Evolutionary conservation across 805 yeast genomes (phyloP).

Genomic region (Candida schatavii): DNA sequence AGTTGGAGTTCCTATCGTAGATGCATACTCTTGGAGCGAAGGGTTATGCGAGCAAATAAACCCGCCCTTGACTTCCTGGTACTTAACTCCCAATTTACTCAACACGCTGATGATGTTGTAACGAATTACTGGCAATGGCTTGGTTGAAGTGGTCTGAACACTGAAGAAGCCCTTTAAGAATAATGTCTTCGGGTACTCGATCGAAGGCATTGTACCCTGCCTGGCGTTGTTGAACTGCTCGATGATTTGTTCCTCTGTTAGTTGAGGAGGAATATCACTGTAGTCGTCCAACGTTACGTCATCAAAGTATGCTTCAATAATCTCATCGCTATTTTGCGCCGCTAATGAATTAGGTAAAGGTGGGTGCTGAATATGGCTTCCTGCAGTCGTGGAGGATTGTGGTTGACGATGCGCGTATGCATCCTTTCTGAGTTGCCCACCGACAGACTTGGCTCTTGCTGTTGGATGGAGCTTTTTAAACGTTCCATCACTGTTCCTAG

Average conservation of each 20-base stretch:
- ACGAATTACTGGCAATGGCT: constrained; percentile 84
- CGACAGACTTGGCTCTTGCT: constrained; percentile 84
- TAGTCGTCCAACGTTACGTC: constrained; percentile 46
- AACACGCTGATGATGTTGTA: constrained; percentile 78
- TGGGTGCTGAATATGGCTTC: constrained; percentile 28
- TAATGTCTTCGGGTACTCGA: constrained; percentile 87
- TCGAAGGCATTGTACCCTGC: constrained; percentile 85
- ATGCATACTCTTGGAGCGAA: constrained; percentile 28
- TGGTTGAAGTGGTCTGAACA: constrained; percentile 92
- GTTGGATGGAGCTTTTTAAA: constrained; percentile 62
- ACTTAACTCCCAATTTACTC: constrained; percentile 72
- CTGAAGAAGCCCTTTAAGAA: constrained; percentile 91
- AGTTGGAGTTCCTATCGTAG: constrained; percentile 10
- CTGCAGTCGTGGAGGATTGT: no score
- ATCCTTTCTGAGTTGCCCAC: constrained; percentile 69
- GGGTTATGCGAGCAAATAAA: constrained; percentile 77
- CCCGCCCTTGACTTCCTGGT: constrained; percentile 90
- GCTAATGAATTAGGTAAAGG: constrained; percentile 44
- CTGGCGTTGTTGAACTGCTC: constrained; percentile 52
- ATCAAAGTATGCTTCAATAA: constrained; percentile 55
- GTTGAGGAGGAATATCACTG: constrained; percentile 31
- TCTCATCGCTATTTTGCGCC: constrained; percentile 45
- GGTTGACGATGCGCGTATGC: constrained; percentile 26
- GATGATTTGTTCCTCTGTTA: constrained; percentile 40
- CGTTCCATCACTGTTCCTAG: constrained; percentile 10